These are phyloP conservation scores for Tricholoma matsutake DNA, from an alignment of 768 basidiomycete genomes.

Conservation along the genomic window DNA sequence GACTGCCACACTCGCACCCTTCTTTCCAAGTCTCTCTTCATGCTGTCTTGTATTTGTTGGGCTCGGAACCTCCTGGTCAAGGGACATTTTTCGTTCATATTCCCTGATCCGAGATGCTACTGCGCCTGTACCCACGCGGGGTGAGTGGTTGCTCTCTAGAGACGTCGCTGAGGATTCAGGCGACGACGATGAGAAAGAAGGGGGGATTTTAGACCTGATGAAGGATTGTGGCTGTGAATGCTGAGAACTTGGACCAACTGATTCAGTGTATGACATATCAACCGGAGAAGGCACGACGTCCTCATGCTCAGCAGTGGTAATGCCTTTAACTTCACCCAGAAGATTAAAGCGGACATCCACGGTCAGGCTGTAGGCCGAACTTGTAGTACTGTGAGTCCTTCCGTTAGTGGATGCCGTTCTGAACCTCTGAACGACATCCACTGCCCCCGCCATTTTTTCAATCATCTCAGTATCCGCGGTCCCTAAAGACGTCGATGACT, in stretches of 20 bases:
- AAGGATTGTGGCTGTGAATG: neutral
- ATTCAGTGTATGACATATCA: slow-evolving; percentile 21
- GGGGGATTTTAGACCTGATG: neutral
- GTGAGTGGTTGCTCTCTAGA: slow-evolving; percentile 13
- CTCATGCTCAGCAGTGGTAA: slow-evolving; percentile 12
- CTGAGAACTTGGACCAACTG: neutral
- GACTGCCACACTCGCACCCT: slow-evolving; percentile 26
- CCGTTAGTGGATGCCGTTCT: slow-evolving; percentile 28
- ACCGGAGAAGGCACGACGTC: slow-evolving; percentile 22
- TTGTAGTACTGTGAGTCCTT: slow-evolving; percentile 21
- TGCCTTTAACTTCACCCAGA: slow-evolving; percentile 5
- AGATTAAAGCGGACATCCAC: slow-evolving; percentile 20
- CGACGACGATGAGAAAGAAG: neutral
- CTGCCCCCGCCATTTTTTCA: slow-evolving; percentile 59
- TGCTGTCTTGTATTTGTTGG: slow-evolving; percentile 39
- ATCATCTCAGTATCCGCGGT: slow-evolving; percentile 71
- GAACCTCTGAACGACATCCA: slow-evolving; percentile 65
- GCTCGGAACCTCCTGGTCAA: slow-evolving; percentile 34
- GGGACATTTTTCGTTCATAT: slow-evolving; percentile 59
- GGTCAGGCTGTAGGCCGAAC: slow-evolving; percentile 28
- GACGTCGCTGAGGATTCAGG: slow-evolving; percentile 3
- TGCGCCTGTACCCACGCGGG: slow-evolving; percentile 20
- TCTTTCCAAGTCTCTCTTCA: slow-evolving; percentile 39
- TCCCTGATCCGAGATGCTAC: slow-evolving; percentile 54
- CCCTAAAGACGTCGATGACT: slow-evolving; percentile 52